Percentiles rank a stretch among this genome's conserved stretches.
Evolutionary conservation across 1,139 yeast species (phyloP).

Genomic region (Eremothecium gossypii): DNA sequence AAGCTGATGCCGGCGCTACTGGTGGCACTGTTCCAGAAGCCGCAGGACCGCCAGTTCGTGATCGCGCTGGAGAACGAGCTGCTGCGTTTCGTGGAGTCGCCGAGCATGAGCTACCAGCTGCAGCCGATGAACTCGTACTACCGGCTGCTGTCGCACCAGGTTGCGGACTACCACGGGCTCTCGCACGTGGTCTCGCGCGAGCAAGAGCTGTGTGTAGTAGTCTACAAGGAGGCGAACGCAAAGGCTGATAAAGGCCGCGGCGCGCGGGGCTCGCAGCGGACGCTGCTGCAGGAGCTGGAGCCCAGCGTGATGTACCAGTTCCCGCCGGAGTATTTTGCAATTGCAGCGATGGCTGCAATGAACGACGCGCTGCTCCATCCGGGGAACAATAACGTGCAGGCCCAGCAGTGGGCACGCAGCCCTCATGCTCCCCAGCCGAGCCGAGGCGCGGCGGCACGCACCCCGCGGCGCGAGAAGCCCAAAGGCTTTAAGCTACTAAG

Average conservation of each 20-base stretch:
- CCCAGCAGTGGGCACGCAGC: slow-evolving; percentile 17
- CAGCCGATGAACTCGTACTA: slow-evolving; percentile 57
- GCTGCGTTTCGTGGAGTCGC: slow-evolving; percentile 29
- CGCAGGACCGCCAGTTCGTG: slow-evolving; percentile 44
- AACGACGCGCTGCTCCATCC: neutral
- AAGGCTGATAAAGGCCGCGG: slow-evolving; percentile 6
- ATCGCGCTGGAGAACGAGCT: slow-evolving; percentile 45
- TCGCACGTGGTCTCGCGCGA: slow-evolving; percentile 40
- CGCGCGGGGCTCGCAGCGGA: slow-evolving; percentile 9
- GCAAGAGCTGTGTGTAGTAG: slow-evolving; percentile 39
- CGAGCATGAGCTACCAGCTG: slow-evolving; percentile 37
- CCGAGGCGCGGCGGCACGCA: neutral
- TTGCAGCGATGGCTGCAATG: slow-evolving; percentile 8
- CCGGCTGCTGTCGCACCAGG: slow-evolving; percentile 55
- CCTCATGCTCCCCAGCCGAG: slow-evolving; percentile 1
- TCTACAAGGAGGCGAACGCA: slow-evolving; percentile 23
- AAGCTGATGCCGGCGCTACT: slow-evolving; percentile 27
- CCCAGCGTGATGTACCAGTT: slow-evolving; percentile 8
- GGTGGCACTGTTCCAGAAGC: slow-evolving; percentile 37
- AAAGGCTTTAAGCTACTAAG: neutral
- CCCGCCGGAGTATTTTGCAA: slow-evolving; percentile 5
- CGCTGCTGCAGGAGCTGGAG: slow-evolving; percentile 18
- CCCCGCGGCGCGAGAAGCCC: neutral
- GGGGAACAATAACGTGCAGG: slow-evolving; percentile 2
- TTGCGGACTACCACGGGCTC: slow-evolving; percentile 57